A percentile compares a stretch with the other conserved stretches of the same genome.
phyloP scores from a whole-genome alignment of 2,329 filamentous ascomycete species.

The Alternaria triticina region DNA sequence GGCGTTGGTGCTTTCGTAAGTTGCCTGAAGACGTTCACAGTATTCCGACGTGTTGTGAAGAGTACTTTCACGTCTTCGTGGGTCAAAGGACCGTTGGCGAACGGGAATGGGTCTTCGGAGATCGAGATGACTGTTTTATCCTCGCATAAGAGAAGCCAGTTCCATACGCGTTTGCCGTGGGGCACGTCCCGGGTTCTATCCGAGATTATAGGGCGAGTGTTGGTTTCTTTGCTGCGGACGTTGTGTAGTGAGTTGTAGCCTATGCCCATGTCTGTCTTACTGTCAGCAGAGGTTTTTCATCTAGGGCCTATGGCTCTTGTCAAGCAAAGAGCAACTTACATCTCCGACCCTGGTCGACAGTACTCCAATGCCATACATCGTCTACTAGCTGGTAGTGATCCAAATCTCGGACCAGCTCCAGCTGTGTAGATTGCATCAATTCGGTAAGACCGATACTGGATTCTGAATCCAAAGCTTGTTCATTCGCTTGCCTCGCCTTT shows the following conservation, averaged over 20 bases:
- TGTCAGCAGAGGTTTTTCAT: constrained; percentile 8
- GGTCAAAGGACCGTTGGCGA: constrained; percentile 44
- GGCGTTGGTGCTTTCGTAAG: constrained; percentile 61
- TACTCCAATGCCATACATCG: constrained; percentile 77
- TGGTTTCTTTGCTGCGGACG: constrained; percentile 34
- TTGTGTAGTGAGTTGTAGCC: constrained; percentile 72
- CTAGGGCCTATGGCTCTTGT: background rate
- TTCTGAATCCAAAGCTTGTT: constrained; percentile 35
- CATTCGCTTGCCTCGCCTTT: constrained; percentile 17
- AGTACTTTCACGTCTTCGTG: constrained; percentile 55
- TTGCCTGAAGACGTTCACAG: constrained; percentile 67
- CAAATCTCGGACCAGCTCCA: constrained; percentile 46
- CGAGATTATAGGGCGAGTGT: constrained; percentile 36
- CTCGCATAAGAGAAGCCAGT: constrained; percentile 72
- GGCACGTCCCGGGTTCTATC: constrained; percentile 50
- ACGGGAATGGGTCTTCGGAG: constrained; percentile 64
- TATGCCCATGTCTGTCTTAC: constrained; percentile 65
- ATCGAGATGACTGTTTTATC: constrained; percentile 77
- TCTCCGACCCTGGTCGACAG: constrained; percentile 70
- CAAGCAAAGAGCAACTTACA: constrained; percentile 54
- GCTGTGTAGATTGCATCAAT: constrained; percentile 44
- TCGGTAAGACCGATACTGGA: constrained; percentile 46
- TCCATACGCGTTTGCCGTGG: constrained; percentile 66
- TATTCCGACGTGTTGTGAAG: constrained; percentile 62
- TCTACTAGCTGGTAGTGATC: constrained; percentile 68